phyloP scores from a whole-genome alignment of 345 rosid genomes.

The Carallia pectinifolia region DNA sequence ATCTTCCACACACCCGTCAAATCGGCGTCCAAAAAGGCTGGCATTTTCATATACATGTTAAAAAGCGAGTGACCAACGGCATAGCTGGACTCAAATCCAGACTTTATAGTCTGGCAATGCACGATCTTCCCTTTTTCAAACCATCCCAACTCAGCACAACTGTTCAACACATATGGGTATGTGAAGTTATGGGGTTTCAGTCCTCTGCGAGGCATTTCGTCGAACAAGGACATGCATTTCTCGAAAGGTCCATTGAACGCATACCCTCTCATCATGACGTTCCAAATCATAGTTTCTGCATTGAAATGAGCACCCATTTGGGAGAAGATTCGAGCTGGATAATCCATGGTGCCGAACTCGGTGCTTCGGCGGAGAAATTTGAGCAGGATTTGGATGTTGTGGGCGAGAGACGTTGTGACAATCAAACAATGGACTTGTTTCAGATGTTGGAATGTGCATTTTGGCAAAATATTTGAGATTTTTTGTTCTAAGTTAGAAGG shows the following conservation, averaged over 20 bases:
- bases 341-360: slow-evolving; percentile 30
- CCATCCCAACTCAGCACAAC: slow-evolving; percentile 12
- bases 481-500: slow-evolving; percentile 12
- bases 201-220: slow-evolving; percentile 22
- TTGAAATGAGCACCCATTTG: slow-evolving; percentile 11
- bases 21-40: background rate
- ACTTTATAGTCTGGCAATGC: slow-evolving; percentile 26
- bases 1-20: background rate
- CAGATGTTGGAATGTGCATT: slow-evolving; percentile 29
- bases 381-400: slow-evolving; percentile 20
- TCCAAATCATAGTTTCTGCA: slow-evolving; percentile 16
- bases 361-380: slow-evolving; percentile 32
- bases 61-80: slow-evolving; percentile 26
- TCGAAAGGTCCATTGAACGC: slow-evolving; percentile 19
- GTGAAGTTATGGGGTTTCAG: slow-evolving; percentile 21
- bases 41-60: slow-evolving; percentile 19
- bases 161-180: slow-evolving; percentile 21
- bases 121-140: slow-evolving; percentile 28
- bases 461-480: slow-evolving; percentile 17
- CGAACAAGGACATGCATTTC: slow-evolving; percentile 15
- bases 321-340: slow-evolving; percentile 29
- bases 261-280: slow-evolving; percentile 25
- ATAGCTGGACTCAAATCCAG: slow-evolving; percentile 27
- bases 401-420: slow-evolving; percentile 19
- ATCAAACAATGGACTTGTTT: slow-evolving; percentile 39